These are phyloP conservation scores for Ephemerocybe angulata DNA, from an alignment of 768 basidiomycete genomes.

Conservation along the genomic window DNA sequence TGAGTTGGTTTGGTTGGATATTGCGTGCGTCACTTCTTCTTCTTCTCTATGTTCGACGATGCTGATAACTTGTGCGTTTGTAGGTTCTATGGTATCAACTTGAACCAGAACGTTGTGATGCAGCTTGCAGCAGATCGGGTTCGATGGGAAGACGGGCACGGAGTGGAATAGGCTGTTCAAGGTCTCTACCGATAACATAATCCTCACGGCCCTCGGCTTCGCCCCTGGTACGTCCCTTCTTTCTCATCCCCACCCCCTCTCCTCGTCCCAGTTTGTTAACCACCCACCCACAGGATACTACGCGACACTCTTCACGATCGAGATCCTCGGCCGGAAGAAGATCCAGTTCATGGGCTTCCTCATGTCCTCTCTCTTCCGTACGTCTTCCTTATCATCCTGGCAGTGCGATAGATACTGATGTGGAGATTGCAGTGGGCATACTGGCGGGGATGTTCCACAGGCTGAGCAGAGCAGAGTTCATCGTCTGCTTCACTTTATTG, in stretches of 20 bases:
- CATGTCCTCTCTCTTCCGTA: conserved; percentile 63
- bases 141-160: conserved; percentile 51
- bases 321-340: conserved; percentile 68
- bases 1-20: conserved; percentile 76
- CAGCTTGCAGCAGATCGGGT: conserved; percentile 71
- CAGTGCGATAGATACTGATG: neutral
- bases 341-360: conserved; percentile 79
- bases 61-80: no score
- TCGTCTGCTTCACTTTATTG: conserved; percentile 68
- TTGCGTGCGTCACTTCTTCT: conserved; percentile 42
- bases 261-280: conserved; percentile 2
- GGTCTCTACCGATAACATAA: conserved; percentile 62
- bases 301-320: conserved; percentile 62
- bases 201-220: conserved; percentile 72
- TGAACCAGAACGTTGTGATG: conserved; percentile 77
- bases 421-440: conserved; percentile 49
- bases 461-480: conserved; percentile 56
- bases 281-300: conserved; percentile 68
- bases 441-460: conserved; percentile 61
- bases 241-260: neutral
- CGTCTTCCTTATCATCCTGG: conserved; percentile 14
- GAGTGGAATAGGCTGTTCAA: conserved; percentile 67
- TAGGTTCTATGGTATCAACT: conserved; percentile 74
- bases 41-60: neutral
- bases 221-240: conserved; percentile 51